These are phyloP conservation scores for Hanseniaspora clermontiae DNA, from an alignment of 805 yeast genomes.

Conservation along the genomic window DNA sequence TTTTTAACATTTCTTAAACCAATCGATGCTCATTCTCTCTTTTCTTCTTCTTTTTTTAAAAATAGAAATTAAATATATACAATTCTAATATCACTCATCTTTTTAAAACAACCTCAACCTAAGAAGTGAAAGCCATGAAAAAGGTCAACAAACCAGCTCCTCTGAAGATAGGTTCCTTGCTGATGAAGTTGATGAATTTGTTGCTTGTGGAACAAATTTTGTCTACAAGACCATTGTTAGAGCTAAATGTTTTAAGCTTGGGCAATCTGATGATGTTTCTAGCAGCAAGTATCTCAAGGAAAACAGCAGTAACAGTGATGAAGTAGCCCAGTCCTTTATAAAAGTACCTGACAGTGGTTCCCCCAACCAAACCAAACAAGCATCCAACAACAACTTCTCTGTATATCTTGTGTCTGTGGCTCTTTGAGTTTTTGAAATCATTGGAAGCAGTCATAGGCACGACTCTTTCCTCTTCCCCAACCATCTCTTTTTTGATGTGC, in stretches of 20 bases:
- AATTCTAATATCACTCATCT: no score
- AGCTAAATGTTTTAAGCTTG: not conserved
- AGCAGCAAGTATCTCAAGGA: not conserved
- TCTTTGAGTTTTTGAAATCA: not conserved
- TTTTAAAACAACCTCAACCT: not conserved
- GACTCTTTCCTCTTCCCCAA: not conserved
- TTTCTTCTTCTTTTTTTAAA: no score
- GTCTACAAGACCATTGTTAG: not conserved
- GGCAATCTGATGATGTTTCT: slow-evolving; percentile 6
- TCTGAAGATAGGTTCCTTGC: slow-evolving; percentile 6
- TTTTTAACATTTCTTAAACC: no score
- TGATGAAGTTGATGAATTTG: not conserved
- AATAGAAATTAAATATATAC: no score
- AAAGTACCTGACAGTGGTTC: not conserved
- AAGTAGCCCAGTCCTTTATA: not conserved
- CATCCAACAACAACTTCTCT: slow-evolving; percentile 11
- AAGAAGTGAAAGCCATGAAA: slow-evolving; percentile 7
- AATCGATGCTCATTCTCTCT: no score
- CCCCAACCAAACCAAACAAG: slow-evolving; percentile 7
- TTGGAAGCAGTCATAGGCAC: not conserved
- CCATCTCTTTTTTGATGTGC: not conserved
- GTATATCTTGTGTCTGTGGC: slow-evolving; percentile 5
- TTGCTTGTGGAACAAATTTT: not conserved
- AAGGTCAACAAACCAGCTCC: not conserved
- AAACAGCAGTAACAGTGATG: not conserved